These are phyloP conservation scores for Magnolia kwangsiensis DNA, from an alignment of 164 flowering plant genomes.

Conservation along the genomic window DNA sequence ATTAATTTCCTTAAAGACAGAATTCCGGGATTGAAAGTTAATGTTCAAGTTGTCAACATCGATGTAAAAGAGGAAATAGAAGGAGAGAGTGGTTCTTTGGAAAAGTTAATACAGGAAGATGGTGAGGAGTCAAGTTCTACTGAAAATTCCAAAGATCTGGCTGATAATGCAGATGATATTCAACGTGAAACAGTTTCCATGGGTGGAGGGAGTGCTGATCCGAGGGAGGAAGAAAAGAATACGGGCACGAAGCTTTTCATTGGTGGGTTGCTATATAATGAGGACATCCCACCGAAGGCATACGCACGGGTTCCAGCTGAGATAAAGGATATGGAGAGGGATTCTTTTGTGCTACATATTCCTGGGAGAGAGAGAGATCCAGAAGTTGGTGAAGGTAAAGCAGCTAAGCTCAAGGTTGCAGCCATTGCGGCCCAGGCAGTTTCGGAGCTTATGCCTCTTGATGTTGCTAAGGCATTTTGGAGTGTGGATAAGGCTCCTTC, in stretches of 20 bases:
- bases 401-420: conserved; percentile 53
- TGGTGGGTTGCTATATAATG: conserved; percentile 84
- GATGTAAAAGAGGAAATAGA: conserved; percentile 47
- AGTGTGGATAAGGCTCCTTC: conserved; percentile 60
- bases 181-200: conserved; percentile 44
- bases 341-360: conserved; percentile 72
- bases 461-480: conserved; percentile 86
- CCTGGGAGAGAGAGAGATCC: conserved; percentile 47
- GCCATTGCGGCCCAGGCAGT: conserved; percentile 65
- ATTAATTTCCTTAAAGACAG: conserved; percentile 78
- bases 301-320: conserved; percentile 73
- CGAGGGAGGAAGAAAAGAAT: conserved; percentile 45
- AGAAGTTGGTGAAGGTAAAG: conserved; percentile 36
- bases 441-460: conserved; percentile 91
- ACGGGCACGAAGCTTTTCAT: conserved; percentile 63
- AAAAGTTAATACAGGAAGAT: conserved; percentile 60
- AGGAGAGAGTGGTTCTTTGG: conserved; percentile 43
- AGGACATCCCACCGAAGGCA: conserved; percentile 57
- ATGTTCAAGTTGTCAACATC: conserved; percentile 74
- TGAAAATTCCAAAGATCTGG: conserved; percentile 51
- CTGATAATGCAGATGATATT: conserved; percentile 41
- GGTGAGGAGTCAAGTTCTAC: conserved; percentile 32
- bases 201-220: conserved; percentile 33
- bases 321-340: conserved; percentile 58
- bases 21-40: conserved; percentile 81